These are phyloP conservation scores for Pezicula neosporulosa DNA, from an alignment of 2,329 filamentous ascomycete species.

Conservation along the genomic window DNA sequence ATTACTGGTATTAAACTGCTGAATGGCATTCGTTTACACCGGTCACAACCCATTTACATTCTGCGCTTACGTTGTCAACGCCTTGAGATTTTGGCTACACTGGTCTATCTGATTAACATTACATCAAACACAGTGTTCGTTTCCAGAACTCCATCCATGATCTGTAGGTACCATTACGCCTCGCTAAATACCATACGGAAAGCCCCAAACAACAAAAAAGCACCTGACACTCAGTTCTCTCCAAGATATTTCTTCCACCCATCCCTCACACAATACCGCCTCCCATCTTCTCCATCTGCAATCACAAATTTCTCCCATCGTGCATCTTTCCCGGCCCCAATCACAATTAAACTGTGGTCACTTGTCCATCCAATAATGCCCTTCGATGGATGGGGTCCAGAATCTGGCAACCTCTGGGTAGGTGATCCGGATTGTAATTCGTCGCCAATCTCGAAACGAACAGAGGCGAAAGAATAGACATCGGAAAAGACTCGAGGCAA, in stretches of 20 bases:
- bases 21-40: background rate
- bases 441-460: slow-evolving; percentile 79
- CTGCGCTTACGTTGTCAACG: no score
- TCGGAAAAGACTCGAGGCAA: slow-evolving; percentile 88
- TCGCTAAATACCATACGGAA: slow-evolving; percentile 14
- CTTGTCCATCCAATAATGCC: slow-evolving; percentile 82
- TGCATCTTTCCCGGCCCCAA: slow-evolving; percentile 76
- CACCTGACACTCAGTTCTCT: slow-evolving; percentile 18
- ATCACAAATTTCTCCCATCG: slow-evolving; percentile 86
- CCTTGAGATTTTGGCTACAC: background rate
- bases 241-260: slow-evolving; percentile 80
- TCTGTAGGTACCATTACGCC: slow-evolving; percentile 11
- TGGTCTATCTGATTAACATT: background rate
- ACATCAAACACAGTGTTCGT: background rate
- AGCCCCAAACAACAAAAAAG: background rate
- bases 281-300: slow-evolving; percentile 64
- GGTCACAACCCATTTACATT: background rate
- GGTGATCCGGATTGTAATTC: slow-evolving; percentile 65
- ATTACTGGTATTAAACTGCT: background rate
- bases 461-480: slow-evolving; percentile 78
- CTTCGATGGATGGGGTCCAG: slow-evolving; percentile 59
- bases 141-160: background rate
- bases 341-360: slow-evolving; percentile 69
- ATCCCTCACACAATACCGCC: slow-evolving; percentile 62
- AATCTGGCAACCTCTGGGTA: slow-evolving; percentile 37